Conservation (phyloP, 2,329 filamentous ascomycete species). For the Alternaria arborescens region DNA sequence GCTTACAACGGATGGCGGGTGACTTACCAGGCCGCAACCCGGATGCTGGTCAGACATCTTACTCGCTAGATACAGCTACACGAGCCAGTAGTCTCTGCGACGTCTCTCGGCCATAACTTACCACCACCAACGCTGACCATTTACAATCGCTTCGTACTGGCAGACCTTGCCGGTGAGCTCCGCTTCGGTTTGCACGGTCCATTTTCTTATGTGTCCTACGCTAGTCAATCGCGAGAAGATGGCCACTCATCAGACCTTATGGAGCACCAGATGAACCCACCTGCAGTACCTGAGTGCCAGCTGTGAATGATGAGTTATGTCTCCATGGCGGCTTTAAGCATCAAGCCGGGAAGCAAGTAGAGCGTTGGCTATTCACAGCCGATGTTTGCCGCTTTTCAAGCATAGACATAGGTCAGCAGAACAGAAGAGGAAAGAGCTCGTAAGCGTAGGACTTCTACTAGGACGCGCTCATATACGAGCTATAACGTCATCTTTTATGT, state of each 20-base stretch:
- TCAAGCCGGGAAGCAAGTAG: neutral
- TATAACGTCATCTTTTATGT: neutral
- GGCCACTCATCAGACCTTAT: neutral
- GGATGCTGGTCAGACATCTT: neutral
- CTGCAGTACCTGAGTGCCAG: neutral
- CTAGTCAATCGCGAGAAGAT: neutral
- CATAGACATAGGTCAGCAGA: neutral
- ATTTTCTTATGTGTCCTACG: neutral
- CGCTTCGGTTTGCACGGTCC: too few relatives aligned
- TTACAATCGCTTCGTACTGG: neutral
- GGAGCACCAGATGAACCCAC: neutral
- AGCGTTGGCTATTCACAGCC: neutral
- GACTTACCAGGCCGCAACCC: neutral
- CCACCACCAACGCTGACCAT: neutral
- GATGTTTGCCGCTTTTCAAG: neutral
- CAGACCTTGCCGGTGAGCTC: neutral
- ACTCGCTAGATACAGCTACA: neutral
- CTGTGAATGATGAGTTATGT: neutral
- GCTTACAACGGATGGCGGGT: constrained; percentile 1
- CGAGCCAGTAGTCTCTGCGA: neutral
- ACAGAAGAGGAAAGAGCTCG: neutral
- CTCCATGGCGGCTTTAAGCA: neutral
- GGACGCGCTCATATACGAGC: neutral
- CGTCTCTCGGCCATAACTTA: neutral
- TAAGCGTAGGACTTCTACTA: neutral